These are phyloP conservation scores for Trichoderma reesei DNA, from an alignment of 495 filamentous ascomycete species.

Conservation along the genomic window DNA sequence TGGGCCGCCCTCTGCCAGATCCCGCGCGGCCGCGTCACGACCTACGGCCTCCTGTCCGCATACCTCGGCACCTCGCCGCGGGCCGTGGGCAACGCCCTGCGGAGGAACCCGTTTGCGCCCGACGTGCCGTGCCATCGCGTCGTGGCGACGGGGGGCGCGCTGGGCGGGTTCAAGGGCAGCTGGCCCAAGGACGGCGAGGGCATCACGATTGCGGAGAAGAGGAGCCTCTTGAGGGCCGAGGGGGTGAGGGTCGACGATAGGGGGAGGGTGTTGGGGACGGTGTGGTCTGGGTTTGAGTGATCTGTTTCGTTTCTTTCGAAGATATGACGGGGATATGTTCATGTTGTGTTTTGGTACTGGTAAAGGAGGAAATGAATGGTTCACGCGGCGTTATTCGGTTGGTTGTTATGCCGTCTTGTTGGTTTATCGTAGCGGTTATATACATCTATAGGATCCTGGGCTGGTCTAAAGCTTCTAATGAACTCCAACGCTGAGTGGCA, in stretches of 20 bases:
- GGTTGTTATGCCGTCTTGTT: too few species aligned
- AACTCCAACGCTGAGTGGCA: neutral
- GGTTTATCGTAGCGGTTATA: too few species aligned
- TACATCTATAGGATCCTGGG: neutral
- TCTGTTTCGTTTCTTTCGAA: too few species aligned
- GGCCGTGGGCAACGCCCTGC: constrained; percentile 70
- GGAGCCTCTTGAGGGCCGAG: constrained; percentile 27
- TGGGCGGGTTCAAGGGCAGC: constrained; percentile 45
- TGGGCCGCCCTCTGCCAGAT: constrained; percentile 61
- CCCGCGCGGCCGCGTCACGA: constrained; percentile 58
- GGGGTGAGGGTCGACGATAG: constrained; percentile 30
- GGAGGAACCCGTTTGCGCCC: constrained; percentile 61
- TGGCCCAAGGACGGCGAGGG: constrained; percentile 29
- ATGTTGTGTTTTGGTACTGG: too few species aligned
- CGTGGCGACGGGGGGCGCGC: constrained; percentile 31
- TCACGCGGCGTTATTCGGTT: too few species aligned
- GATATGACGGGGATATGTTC: too few species aligned
- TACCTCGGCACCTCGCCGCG: constrained; percentile 61
- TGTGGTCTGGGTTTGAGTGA: constrained; percentile 29
- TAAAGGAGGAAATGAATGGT: too few species aligned
- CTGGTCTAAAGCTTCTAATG: neutral
- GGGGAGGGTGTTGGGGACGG: constrained; percentile 35
- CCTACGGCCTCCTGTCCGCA: constrained; percentile 60
- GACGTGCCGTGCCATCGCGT: constrained; percentile 48
- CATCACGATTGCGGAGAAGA: constrained; percentile 35